A percentile compares a stretch with the other conserved stretches of the same genome.
Conservation (phyloP, 2,329 filamentous ascomycete species). For the Monilinia polystroma region DNA sequence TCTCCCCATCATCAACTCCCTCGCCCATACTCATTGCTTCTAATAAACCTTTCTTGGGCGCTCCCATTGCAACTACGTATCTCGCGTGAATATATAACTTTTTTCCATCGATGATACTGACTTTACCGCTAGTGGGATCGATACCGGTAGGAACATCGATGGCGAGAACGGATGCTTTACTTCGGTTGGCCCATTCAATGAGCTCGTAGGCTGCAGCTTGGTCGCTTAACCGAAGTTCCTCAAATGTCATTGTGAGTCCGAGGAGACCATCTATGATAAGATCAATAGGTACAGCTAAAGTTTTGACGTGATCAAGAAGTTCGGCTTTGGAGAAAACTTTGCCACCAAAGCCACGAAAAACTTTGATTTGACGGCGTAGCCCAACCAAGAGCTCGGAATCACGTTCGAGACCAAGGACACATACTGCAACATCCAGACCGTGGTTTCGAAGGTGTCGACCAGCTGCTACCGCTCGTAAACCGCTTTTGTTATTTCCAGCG, state of each 20-base stretch:
- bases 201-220: constrained; percentile 83
- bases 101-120: constrained; percentile 67
- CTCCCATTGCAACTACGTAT: constrained; percentile 81
- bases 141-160: constrained; percentile 92
- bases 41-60: constrained; percentile 80
- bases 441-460: constrained; percentile 85
- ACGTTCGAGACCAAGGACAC: constrained; percentile 80
- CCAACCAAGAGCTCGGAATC: constrained; percentile 79
- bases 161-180: constrained; percentile 76
- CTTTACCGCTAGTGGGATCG: constrained; percentile 71
- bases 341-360: constrained; percentile 82
- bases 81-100: constrained; percentile 78
- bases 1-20: constrained; percentile 38
- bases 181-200: constrained; percentile 91
- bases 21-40: constrained; percentile 58
- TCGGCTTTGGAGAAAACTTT: constrained; percentile 63
- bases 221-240: constrained; percentile 79
- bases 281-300: constrained; percentile 64
- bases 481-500: constrained; percentile 93
- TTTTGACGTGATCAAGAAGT: constrained; percentile 60
- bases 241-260: constrained; percentile 82
- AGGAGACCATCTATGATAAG: constrained; percentile 88
- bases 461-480: constrained; percentile 79
- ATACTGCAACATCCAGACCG: constrained; percentile 76
- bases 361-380: constrained; percentile 75